Conservation (phyloP, 2,329 filamentous ascomycete genomes). For the Neofusicoccum parvum region DNA sequence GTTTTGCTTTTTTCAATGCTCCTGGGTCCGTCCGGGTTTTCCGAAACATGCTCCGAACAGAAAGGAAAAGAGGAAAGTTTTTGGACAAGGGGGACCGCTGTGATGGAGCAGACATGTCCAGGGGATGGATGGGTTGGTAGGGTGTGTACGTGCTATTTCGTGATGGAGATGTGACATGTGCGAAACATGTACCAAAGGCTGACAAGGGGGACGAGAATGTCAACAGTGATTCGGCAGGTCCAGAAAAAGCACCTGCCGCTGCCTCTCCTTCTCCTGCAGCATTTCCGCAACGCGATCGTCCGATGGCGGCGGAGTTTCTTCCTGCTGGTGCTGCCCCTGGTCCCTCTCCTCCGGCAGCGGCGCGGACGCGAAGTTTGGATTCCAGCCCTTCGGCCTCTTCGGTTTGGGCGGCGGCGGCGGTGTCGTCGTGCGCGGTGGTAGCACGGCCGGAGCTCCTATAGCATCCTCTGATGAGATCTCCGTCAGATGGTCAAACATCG, state of each 20-base stretch:
- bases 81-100: no score
- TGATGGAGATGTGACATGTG: no score
- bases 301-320: not conserved
- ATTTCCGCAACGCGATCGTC: not conserved
- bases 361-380: constrained; percentile 2
- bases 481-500: not conserved
- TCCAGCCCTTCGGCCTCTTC: constrained; percentile 1
- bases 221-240: not conserved
- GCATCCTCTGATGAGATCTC: not conserved
- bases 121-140: no score
- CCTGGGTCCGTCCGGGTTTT: no score
- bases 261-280: not conserved
- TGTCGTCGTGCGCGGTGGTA: no score
- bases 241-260: not conserved
- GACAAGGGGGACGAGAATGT: not conserved
- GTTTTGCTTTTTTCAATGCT: no score
- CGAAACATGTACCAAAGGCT: not conserved
- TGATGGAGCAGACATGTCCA: no score
- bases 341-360: not conserved
- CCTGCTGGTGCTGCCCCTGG: not conserved
- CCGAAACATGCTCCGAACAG: no score
- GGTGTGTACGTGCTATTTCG: no score
- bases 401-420: not conserved
- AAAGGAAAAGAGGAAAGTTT: no score
- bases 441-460: not conserved